Percentiles rank a stretch among this genome's conserved stretches.
Evolutionary conservation across 805 yeast genomes (phyloP).

Genomic region (Saturnispora gosingensis): DNA sequence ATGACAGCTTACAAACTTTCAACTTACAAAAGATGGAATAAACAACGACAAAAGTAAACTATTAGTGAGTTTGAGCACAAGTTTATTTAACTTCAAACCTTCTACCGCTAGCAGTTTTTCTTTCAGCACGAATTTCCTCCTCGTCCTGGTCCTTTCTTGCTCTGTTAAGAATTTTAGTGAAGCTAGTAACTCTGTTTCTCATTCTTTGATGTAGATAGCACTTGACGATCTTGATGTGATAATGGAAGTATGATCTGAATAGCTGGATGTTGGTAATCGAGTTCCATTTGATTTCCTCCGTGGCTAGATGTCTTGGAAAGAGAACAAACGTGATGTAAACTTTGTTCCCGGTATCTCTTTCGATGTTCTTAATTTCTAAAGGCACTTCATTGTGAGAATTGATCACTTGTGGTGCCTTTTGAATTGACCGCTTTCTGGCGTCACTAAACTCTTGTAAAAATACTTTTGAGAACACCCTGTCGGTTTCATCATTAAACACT

Average conservation of each 20-base stretch:
- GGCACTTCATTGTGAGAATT: conserved; percentile 91
- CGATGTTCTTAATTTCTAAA: conserved; percentile 55
- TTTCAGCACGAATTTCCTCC: conserved; percentile 39
- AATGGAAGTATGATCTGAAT: conserved; percentile 95
- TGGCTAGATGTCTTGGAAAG: conserved; percentile 68
- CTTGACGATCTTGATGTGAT: conserved; percentile 96
- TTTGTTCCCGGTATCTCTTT: conserved; percentile 25
- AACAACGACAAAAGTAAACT: not conserved
- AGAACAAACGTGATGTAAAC: conserved; percentile 58
- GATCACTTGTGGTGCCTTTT: conserved; percentile 96
- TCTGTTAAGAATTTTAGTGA: conserved; percentile 88
- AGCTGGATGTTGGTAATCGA: conserved; percentile 86
- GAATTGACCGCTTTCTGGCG: conserved; percentile 91
- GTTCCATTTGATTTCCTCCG: conserved; percentile 60
- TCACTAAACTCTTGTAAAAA: conserved; percentile 91
- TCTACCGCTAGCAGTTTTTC: conserved; percentile 69
- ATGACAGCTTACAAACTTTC: not conserved
- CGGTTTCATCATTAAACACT: conserved; percentile 92
- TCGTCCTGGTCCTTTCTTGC: conserved; percentile 91
- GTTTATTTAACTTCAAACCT: conserved; percentile 38
- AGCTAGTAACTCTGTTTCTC: conserved; percentile 92
- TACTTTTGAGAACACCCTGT: conserved; percentile 81
- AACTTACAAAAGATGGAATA: not conserved
- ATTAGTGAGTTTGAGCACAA: not conserved
- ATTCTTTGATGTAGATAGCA: conserved; percentile 98